Percentiles rank a stretch among this genome's conserved stretches.
These are phyloP conservation scores for Rutstroemia sp. DNA, from an alignment of 2,329 filamentous ascomycete genomes.

Conservation along the genomic window DNA sequence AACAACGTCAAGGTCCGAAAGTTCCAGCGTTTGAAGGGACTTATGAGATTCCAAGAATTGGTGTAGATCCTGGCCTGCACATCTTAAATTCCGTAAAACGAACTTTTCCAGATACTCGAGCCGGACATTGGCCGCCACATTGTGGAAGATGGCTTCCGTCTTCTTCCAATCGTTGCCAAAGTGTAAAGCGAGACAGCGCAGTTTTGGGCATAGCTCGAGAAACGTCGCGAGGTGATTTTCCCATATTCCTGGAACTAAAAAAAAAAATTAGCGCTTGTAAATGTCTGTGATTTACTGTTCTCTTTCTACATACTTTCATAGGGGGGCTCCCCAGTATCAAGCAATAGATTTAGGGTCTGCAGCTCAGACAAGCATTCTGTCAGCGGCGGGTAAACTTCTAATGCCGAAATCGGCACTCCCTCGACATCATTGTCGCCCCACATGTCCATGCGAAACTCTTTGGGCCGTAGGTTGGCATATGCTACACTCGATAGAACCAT, in stretches of 20 bases:
- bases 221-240: background rate
- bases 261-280: background rate
- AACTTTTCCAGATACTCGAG: background rate
- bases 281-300: background rate
- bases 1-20: background rate
- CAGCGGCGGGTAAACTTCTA: background rate
- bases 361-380: background rate
- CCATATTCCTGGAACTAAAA: background rate
- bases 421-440: background rate
- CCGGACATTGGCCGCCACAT: background rate
- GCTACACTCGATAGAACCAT: background rate
- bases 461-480: background rate
- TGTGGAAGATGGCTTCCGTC: background rate
- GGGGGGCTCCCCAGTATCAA: background rate
- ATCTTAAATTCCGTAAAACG: background rate
- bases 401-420: background rate
- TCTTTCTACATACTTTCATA: background rate
- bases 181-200: background rate
- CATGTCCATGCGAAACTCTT: background rate
- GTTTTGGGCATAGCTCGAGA: background rate
- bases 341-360: background rate
- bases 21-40: background rate
- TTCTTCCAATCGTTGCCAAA: background rate
- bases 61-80: background rate
- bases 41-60: background rate